Conservation (phyloP, 352 stramenopile species). For the Globisporangium lucens region DNA sequence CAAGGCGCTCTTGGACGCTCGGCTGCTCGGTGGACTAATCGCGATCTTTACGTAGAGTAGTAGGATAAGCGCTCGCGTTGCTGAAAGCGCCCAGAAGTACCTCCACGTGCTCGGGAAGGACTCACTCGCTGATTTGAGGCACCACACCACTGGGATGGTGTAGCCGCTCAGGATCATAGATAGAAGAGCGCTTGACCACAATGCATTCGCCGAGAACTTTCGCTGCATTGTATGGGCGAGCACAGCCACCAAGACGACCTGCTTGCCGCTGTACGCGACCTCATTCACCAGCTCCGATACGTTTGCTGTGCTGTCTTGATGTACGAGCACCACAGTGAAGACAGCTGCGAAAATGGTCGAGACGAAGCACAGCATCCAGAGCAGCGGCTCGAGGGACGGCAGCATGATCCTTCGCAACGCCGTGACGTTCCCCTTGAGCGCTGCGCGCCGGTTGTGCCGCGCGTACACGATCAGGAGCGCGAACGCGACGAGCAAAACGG, state of each 20-base stretch:
- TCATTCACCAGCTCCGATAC: conserved; percentile 22
- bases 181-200: conserved; percentile 25
- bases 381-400: conserved; percentile 36
- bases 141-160: conserved; percentile 23
- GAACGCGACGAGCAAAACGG: neutral
- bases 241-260: conserved; percentile 38
- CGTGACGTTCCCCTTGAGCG: conserved; percentile 23
- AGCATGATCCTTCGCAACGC: conserved; percentile 33
- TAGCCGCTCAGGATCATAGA: conserved; percentile 24
- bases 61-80: conserved; percentile 15
- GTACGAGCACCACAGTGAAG: conserved; percentile 16
- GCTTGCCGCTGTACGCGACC: conserved; percentile 30
- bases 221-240: conserved; percentile 38
- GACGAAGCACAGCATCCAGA: conserved; percentile 25
- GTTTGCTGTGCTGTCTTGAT: conserved; percentile 4
- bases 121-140: conserved; percentile 4
- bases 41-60: conserved; percentile 24
- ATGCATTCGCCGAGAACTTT: conserved; percentile 27
- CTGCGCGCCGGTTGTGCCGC: conserved; percentile 23
- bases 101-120: conserved; percentile 13
- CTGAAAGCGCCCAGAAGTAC: conserved; percentile 10
- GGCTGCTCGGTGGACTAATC: conserved; percentile 12
- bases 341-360: conserved; percentile 22
- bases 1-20: conserved; percentile 18
- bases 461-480: conserved; percentile 6